Evolutionary conservation across 202 grass and related monocot genomes (phyloP).

Genomic region (Brachypodium distachyon): DNA sequence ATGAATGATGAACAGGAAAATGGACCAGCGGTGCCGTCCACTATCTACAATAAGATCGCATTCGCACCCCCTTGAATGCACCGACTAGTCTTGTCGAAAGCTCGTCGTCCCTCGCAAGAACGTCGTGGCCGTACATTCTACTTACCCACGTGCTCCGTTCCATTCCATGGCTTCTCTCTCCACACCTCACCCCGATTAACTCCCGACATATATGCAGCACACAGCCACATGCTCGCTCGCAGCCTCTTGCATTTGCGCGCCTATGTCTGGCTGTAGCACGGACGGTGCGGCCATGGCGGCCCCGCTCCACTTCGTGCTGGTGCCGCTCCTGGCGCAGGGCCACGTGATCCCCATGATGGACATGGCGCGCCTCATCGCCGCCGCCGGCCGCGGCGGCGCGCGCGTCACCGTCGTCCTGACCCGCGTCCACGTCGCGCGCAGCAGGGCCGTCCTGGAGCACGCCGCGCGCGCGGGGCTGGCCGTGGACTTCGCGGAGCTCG

Average conservation of each 20-base stretch:
- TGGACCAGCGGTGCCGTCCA: too few species aligned
- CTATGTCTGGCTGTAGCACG: not conserved
- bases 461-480: not conserved
- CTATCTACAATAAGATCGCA: too few species aligned
- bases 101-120: not conserved
- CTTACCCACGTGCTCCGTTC: not conserved
- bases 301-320: conserved; percentile 33
- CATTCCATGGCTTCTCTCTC: not conserved
- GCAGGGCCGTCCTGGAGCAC: conserved; percentile 15
- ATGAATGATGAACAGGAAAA: too few species aligned
- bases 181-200: not conserved
- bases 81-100: too few species aligned
- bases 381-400: conserved; percentile 21
- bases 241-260: not conserved
- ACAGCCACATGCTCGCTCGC: too few species aligned
- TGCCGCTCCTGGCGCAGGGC: conserved; percentile 48
- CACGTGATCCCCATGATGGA: conserved; percentile 52
- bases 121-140: not conserved
- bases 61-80: too few species aligned
- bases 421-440: conserved; percentile 28
- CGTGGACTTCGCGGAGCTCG: conserved; percentile 40
- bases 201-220: not conserved
- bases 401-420: conserved; percentile 37
- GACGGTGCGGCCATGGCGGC: not conserved
- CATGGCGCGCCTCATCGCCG: conserved; percentile 46